Conservation (phyloP, 108 stramenopile species). For the Cyclostephanos tholiformis region DNA sequence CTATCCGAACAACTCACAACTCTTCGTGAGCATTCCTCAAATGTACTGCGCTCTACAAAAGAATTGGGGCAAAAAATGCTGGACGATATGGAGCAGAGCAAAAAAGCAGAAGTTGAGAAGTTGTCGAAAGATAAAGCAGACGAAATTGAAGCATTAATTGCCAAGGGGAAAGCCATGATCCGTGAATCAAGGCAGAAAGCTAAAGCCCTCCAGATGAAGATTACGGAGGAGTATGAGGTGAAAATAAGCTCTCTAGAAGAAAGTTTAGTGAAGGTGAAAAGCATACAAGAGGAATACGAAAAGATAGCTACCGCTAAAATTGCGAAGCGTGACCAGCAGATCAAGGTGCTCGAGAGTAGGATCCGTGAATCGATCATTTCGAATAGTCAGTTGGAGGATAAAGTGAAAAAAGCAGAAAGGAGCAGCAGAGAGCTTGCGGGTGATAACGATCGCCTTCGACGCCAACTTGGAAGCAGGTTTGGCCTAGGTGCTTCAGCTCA, state of each 20-base stretch:
- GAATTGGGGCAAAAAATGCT: constrained; percentile 50
- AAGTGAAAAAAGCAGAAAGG: constrained; percentile 53
- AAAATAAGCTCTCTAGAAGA: constrained; percentile 49
- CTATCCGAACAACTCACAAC: constrained; percentile 31
- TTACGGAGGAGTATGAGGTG: constrained; percentile 44
- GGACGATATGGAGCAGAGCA: constrained; percentile 45
- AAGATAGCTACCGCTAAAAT: constrained; percentile 57
- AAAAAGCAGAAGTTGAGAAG: constrained; percentile 47
- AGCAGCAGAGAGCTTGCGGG: constrained; percentile 61
- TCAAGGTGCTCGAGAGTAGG: constrained; percentile 54
- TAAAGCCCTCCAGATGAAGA: constrained; percentile 41
- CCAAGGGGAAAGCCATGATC: constrained; percentile 69
- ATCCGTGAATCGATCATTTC: constrained; percentile 54
- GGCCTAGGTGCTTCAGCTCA: constrained; percentile 63
- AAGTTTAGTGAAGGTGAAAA: constrained; percentile 28
- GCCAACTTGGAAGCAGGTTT: constrained; percentile 76
- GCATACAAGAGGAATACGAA: constrained; percentile 57
- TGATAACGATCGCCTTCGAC: constrained; percentile 85
- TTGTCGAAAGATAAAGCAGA: constrained; percentile 41
- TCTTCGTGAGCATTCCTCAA: constrained; percentile 33
- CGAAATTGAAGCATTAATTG: constrained; percentile 43
- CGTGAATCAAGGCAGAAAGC: constrained; percentile 55
- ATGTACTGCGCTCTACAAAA: constrained; percentile 31
- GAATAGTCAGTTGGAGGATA: constrained; percentile 60
- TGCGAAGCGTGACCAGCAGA: constrained; percentile 60